phyloP scores from a whole-genome alignment of 2,329 filamentous ascomycete species.

The Hymenoscyphus occultus region DNA sequence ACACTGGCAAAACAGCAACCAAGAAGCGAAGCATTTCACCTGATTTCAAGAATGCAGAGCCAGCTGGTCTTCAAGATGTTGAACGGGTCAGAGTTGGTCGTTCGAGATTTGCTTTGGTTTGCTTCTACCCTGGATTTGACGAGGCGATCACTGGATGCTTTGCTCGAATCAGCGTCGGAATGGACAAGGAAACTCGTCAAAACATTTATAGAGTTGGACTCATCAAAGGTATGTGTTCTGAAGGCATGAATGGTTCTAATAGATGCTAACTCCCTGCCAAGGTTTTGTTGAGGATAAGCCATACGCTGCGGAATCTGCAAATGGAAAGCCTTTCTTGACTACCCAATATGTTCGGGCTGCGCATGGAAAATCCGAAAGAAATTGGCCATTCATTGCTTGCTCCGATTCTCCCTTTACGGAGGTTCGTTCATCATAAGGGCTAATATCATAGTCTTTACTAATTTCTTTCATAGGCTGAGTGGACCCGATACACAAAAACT shows the following conservation, averaged over 20 bases:
- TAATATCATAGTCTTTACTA: slow-evolving; percentile 12
- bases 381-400: slow-evolving; percentile 87
- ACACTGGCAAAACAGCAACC: slow-evolving; percentile 51
- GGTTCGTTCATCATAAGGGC: slow-evolving; percentile 44
- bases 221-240: slow-evolving; percentile 66
- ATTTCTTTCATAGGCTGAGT: slow-evolving; percentile 58
- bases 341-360: slow-evolving; percentile 81
- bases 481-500: slow-evolving; percentile 74
- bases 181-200: slow-evolving; percentile 67
- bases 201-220: slow-evolving; percentile 84
- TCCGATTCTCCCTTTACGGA: slow-evolving; percentile 86
- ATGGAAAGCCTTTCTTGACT: slow-evolving; percentile 75
- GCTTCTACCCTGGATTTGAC: slow-evolving; percentile 90
- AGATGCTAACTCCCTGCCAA: slow-evolving; percentile 40
- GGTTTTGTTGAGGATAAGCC: slow-evolving; percentile 76
- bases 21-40: slow-evolving; percentile 45
- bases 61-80: slow-evolving; percentile 74
- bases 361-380: slow-evolving; percentile 77
- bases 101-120: slow-evolving; percentile 83
- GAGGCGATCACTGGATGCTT: slow-evolving; percentile 79
- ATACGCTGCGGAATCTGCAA: slow-evolving; percentile 74
- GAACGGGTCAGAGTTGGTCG: slow-evolving; percentile 82
- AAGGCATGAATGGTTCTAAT: neutral
- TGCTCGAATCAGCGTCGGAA: slow-evolving; percentile 78
- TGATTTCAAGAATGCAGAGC: slow-evolving; percentile 53